A percentile compares a stretch with the other conserved stretches of the same genome.
Conservation (phyloP, 2,329 filamentous ascomycete genomes). For the Neurospora crassa region DNA sequence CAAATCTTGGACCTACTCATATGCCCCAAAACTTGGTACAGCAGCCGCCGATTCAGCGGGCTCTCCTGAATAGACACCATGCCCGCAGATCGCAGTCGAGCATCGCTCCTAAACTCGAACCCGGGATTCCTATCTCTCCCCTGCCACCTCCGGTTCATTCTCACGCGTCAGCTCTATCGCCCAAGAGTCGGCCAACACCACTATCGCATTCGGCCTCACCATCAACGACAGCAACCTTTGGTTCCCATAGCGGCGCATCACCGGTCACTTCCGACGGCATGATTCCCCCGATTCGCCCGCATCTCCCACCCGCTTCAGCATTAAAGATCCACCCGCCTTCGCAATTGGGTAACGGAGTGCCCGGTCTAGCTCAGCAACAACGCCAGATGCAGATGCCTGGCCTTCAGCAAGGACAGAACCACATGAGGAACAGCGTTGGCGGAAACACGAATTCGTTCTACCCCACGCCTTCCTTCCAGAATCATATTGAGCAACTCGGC, state of each 20-base stretch:
- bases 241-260: conserved; percentile 36
- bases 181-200: conserved; percentile 72
- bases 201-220: conserved; percentile 62
- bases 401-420: conserved; percentile 20
- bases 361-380: conserved; percentile 12
- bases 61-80: conserved; percentile 71
- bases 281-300: conserved; percentile 16
- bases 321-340: conserved; percentile 31
- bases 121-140: conserved; percentile 31
- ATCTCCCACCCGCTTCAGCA: conserved; percentile 24
- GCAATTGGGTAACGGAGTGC: conserved; percentile 21
- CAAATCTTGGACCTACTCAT: conserved; percentile 62
- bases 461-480: conserved; percentile 73
- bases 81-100: conserved; percentile 61
- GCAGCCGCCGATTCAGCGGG: conserved; percentile 67
- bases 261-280: conserved; percentile 23
- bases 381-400: conserved; percentile 26
- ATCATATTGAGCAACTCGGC: conserved; percentile 92
- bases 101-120: conserved; percentile 65
- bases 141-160: conserved; percentile 35
- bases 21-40: conserved; percentile 60
- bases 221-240: conserved; percentile 37
- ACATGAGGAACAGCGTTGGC: conserved; percentile 24
- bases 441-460: conserved; percentile 54
- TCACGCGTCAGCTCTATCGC: conserved; percentile 49